These are phyloP conservation scores for Pythium phragmiticola DNA, from an alignment of 352 stramenopile species.

Conservation along the genomic window DNA sequence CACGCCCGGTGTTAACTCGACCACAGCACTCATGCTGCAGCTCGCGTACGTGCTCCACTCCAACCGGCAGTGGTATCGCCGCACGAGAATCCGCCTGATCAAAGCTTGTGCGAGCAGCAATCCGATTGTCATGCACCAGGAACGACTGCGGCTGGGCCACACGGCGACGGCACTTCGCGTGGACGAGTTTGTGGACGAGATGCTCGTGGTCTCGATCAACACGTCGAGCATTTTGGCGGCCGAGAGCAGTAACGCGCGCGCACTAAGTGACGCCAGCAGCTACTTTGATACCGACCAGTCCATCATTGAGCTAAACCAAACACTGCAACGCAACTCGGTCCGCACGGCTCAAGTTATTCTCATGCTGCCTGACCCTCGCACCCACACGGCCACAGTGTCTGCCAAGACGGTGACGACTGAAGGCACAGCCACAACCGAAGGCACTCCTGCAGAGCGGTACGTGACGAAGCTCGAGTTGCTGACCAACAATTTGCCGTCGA, in stretches of 20 bases:
- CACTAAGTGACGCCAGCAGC: not conserved
- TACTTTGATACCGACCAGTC: slow-evolving; percentile 29
- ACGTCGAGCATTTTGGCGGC: slow-evolving; percentile 34
- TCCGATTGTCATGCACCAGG: slow-evolving; percentile 30
- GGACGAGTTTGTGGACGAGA: slow-evolving; percentile 37
- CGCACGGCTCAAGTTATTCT: slow-evolving; percentile 43
- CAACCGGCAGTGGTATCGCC: slow-evolving; percentile 29
- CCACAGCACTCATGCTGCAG: slow-evolving; percentile 43
- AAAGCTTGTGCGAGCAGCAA: slow-evolving; percentile 26
- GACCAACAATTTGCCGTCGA: slow-evolving; percentile 46
- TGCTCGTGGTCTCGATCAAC: slow-evolving; percentile 46
- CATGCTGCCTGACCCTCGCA: slow-evolving; percentile 38
- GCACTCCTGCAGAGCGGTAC: slow-evolving; percentile 22
- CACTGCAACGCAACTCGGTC: slow-evolving; percentile 43
- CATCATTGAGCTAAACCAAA: slow-evolving; percentile 45
- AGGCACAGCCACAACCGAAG: not conserved
- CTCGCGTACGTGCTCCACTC: slow-evolving; percentile 36
- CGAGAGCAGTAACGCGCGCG: slow-evolving; percentile 19
- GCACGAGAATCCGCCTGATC: slow-evolving; percentile 32
- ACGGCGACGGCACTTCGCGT: slow-evolving; percentile 33
- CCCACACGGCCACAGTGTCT: not conserved
- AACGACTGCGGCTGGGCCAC: slow-evolving; percentile 30
- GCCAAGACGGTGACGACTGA: not conserved
- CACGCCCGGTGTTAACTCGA: slow-evolving; percentile 30
- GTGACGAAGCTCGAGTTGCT: slow-evolving; percentile 37